These are phyloP conservation scores for Knoxdaviesia capensis DNA, from an alignment of 2,329 filamentous ascomycete genomes.

Conservation along the genomic window DNA sequence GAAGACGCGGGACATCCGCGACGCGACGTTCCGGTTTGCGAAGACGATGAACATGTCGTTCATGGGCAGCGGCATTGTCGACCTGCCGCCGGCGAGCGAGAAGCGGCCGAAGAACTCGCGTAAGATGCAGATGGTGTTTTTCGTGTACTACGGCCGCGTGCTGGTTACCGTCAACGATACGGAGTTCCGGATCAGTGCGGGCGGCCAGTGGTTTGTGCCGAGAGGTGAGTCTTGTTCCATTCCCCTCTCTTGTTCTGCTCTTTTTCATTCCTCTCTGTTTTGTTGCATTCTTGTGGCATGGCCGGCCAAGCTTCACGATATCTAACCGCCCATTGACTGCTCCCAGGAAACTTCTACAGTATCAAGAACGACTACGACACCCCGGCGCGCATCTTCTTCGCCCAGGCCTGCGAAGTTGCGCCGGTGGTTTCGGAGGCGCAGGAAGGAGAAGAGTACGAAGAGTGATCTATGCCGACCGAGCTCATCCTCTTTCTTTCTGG, in stretches of 20 bases:
- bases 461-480: neutral
- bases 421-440: conserved; percentile 7
- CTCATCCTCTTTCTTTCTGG: neutral
- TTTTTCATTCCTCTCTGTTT: conserved; percentile 4
- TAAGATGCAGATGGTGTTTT: conserved; percentile 95
- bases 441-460: neutral
- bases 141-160: conserved; percentile 68
- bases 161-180: conserved; percentile 58
- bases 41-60: conserved; percentile 74
- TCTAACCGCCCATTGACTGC: conserved; percentile 2
- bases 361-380: conserved; percentile 62
- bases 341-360: conserved; percentile 73
- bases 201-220: conserved; percentile 86
- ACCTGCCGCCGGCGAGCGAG: conserved; percentile 61
- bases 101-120: conserved; percentile 85
- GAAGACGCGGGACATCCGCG: conserved; percentile 34
- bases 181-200: conserved; percentile 64
- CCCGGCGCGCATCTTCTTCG: conserved; percentile 71
- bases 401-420: conserved; percentile 55
- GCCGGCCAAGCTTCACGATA: too few relatives aligned
- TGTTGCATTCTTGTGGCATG: neutral
- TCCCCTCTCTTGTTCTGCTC: conserved; percentile 1
- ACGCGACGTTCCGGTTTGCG: conserved; percentile 65
- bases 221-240: conserved; percentile 44
- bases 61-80: conserved; percentile 77